Evolutionary conservation across 148 eudicot genomes (phyloP).

Genomic region (Fagopyrum homotropicum): DNA sequence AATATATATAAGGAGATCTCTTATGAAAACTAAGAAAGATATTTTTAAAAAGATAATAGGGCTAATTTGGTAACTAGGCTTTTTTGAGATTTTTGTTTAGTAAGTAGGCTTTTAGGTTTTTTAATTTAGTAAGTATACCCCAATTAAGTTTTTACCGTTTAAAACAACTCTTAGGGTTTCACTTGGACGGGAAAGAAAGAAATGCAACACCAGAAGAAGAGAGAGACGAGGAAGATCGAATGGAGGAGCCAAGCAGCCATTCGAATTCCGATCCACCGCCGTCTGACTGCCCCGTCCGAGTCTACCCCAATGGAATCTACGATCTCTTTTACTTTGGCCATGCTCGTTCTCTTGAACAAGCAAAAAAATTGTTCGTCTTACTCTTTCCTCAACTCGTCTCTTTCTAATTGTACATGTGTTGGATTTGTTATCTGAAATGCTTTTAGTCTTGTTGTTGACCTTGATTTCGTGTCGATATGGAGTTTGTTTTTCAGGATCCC

Average conservation of each 20-base stretch:
- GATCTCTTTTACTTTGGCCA: conserved; percentile 76
- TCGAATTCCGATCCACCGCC: conserved; percentile 13
- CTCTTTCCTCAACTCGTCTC: not conserved
- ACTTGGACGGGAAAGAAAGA: not conserved
- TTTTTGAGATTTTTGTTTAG: no score
- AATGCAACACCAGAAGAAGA: not conserved
- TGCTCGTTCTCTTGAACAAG: conserved; percentile 75
- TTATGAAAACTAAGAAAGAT: no score
- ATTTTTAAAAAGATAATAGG: no score
- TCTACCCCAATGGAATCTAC: conserved; percentile 68
- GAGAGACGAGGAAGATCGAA: conserved; percentile 5
- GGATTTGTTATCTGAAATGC: conserved; percentile 4
- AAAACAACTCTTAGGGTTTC: not conserved
- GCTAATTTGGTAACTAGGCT: no score
- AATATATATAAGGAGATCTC: no score
- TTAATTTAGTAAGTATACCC: no score
- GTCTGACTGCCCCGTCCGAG: conserved; percentile 35
- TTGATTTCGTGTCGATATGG: not conserved
- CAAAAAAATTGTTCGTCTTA: conserved; percentile 41
- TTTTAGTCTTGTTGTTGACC: not conserved
- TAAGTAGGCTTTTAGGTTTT: no score
- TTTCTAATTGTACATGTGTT: not conserved
- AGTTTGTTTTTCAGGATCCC: not conserved
- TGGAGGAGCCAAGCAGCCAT: conserved; percentile 8
- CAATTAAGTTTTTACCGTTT: no score